Evolutionary conservation across 106 monocot species (phyloP).

Genomic region (Allium fistulosum): DNA sequence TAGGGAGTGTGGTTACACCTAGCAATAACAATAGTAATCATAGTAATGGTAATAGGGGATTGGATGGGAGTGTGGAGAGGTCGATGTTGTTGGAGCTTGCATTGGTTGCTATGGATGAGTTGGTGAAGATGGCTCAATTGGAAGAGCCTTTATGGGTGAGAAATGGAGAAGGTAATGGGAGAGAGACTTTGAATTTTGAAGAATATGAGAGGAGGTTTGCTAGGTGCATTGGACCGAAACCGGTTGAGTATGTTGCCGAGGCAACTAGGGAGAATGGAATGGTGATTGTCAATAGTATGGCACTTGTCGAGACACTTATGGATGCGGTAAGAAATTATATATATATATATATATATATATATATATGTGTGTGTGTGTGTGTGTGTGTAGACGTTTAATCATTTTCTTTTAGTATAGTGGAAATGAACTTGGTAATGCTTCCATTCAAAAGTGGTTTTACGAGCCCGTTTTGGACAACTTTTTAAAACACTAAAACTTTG

Average conservation of each 20-base stretch:
- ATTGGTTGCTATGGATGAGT: slow-evolving; percentile 54
- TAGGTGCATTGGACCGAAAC: slow-evolving; percentile 31
- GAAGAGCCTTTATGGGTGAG: slow-evolving; percentile 52
- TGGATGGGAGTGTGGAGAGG: slow-evolving; percentile 17
- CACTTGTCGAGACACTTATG: slow-evolving; percentile 56
- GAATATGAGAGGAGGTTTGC: slow-evolving; percentile 35
- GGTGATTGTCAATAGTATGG: slow-evolving; percentile 52
- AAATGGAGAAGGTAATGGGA: neutral
- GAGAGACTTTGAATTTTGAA: slow-evolving; percentile 31
- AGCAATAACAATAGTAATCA: neutral
- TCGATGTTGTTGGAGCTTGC: slow-evolving; percentile 55
- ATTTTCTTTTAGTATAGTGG: too few species aligned
- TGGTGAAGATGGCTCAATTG: slow-evolving; percentile 55
- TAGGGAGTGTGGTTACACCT: neutral
- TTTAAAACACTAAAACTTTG: too few species aligned
- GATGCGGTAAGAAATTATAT: slow-evolving; percentile 47
- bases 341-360: too few species aligned
- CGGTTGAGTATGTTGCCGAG: slow-evolving; percentile 32
- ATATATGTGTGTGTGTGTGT: too few species aligned
- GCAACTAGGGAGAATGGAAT: slow-evolving; percentile 50
- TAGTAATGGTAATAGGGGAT: neutral
- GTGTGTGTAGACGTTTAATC: too few species aligned
- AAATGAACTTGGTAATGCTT: too few species aligned
- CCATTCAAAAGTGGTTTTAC: too few species aligned
- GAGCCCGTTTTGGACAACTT: too few species aligned